These are phyloP conservation scores for Castanea sativa DNA, from an alignment of 306 rosid species.

Conservation along the genomic window DNA sequence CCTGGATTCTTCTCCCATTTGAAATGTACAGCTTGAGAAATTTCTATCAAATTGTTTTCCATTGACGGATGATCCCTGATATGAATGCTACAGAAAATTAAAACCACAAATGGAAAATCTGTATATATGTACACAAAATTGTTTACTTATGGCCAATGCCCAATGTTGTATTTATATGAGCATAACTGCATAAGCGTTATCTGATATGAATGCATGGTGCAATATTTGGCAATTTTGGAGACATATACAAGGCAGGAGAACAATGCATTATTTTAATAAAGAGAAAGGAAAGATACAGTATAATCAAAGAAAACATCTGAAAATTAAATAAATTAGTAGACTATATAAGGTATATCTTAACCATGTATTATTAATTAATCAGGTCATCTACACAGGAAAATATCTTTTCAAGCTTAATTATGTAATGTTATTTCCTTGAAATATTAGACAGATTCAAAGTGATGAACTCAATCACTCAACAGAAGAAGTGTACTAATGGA, in stretches of 20 bases:
- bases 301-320: not conserved
- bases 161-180: not conserved
- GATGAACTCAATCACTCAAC: no score
- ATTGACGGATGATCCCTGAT: not conserved
- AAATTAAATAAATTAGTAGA: not conserved
- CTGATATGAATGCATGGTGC: not conserved
- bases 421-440: no score
- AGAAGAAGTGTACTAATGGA: no score
- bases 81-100: not conserved
- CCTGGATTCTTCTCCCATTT: slow-evolving; percentile 7
- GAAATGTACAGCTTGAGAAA: not conserved
- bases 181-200: not conserved
- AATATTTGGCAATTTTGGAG: not conserved
- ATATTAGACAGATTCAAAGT: no score
- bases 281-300: not conserved
- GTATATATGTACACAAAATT: no score
- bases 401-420: not conserved
- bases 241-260: not conserved
- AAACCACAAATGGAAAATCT: not conserved
- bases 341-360: not conserved
- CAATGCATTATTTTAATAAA: not conserved
- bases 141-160: no score
- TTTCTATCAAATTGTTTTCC: not conserved
- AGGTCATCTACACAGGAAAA: not conserved
- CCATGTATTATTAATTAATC: not conserved